Base-by-base conservation (phyloP, 257 asterid genomes). In the Jacaranda copaia region DNA sequence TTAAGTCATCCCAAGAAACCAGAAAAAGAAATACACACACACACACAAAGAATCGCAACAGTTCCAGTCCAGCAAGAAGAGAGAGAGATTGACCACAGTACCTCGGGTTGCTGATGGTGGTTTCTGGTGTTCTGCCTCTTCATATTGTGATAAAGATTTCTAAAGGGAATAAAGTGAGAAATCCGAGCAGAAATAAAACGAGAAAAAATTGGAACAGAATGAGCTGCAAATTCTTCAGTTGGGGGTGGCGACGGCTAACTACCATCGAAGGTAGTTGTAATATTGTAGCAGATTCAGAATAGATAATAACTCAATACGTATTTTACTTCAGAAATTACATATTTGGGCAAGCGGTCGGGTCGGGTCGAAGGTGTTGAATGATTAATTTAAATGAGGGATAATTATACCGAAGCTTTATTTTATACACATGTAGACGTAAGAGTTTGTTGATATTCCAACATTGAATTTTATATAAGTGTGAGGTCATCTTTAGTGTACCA, bases 51-150 rank as follows among this genome's bases (percentile, higher is more conserved):
- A 72, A 38, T 0, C 19, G n/a, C 4, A 25, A 32, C 58, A 43
- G 10, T 39, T 18, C 19, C 59, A 68, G 35, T 67, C 72, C 35
- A 25, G 10, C 60, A 11, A 15, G 36, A 13, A 71, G 20, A 65
- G 35, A 65, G 35, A 32, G 56, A 48, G 64, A 66, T 68, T n/a
- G 46, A 38, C 19, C 16, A 20, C 73, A 80, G 57, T 81, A 84
- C 88, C 86, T 84, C 84, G 14, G 71, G 20, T 39, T 75, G 84
- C 60, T 76, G 84, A 4, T 76, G 79, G 4, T 56, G 86, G 66
- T 56, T 73, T 60, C 78, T 79, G 36, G 77, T 5, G 64, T 61
- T 79, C 66, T 79, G 75, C 84, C 67, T 81, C 84, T 67, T 84
- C 88, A 84, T 84, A 40, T 51, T 43, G 77, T 73, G 35, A 40